Evolutionary conservation across 2,329 filamentous ascomycete species (phyloP), one percentile per base, ranked within the genome.

Genomic region (Tolypocladium inflatum): DNA sequence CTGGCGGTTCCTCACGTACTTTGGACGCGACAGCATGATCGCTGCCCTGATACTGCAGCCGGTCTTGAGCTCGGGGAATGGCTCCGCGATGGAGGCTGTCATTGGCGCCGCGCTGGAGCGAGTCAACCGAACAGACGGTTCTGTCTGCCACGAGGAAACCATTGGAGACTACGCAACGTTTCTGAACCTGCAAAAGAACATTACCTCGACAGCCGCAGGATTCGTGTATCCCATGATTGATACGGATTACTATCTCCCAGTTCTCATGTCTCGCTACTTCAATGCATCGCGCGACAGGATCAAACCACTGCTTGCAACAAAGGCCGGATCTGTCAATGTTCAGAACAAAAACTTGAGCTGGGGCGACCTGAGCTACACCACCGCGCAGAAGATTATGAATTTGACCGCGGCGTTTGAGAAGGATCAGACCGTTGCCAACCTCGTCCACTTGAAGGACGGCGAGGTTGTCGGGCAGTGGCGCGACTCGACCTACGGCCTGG

Each of bases 1-100:
- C 4, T 88, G 84, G 85, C 73, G 83, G 1, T 88, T 87, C 63
- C 68, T 88, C 51, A 87, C 84, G 0, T 88, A 87, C 64, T 87
- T 88, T 69, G 84, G 84, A 0, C 78, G 84, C 13, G 84, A 88
- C 64, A 84, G 79, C 60, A 84, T 87, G 76, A 84, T 88, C 43
- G 75, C 81, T 1, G 73, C 80, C 17, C 74, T 87, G 0, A 71
- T 88, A 0, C 71, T 87, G 37, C 78, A 84, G 58, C 77, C 81
- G 0, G 74, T 87, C 0, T 71, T 88, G 1, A 85, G 80, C 55
- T 72, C 77, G 50, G 82, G 81, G 0, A 71, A 81, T 42, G 78
- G 73, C 0, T 77, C 81, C 3, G 78, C 82, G 0, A 74, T 85
- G 17, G 85, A 88, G 66, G 83, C 84, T 3, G 82, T 85, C 2